Conservation (phyloP, 805 yeast genomes). For the Naumovozyma castellii region DNA sequence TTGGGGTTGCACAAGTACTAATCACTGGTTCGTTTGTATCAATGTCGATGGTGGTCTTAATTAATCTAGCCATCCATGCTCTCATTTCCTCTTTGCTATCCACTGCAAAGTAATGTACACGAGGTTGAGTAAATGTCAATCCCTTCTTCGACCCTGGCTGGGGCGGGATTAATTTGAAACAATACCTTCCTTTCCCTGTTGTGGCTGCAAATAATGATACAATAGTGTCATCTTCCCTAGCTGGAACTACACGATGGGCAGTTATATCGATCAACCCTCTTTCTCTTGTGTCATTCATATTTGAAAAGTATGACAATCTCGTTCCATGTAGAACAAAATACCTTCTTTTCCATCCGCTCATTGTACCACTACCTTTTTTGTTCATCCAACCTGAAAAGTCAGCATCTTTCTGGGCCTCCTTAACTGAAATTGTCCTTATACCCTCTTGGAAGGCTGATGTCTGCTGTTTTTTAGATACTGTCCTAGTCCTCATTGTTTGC, state of each 20-base stretch:
- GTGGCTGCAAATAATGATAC: conserved; percentile 85
- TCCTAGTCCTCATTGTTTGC: conserved; percentile 41
- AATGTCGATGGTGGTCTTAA: conserved; percentile 92
- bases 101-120: conserved; percentile 92
- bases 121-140: conserved; percentile 90
- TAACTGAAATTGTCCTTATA: conserved; percentile 63
- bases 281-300: conserved; percentile 70
- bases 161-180: conserved; percentile 91
- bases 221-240: conserved; percentile 72
- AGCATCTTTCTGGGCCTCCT: conserved; percentile 67
- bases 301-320: conserved; percentile 76
- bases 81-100: conserved; percentile 88
- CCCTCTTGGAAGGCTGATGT: conserved; percentile 87
- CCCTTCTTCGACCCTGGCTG: conserved; percentile 96
- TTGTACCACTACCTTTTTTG: conserved; percentile 74
- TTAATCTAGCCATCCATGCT: conserved; percentile 87
- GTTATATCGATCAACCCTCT: conserved; percentile 93
- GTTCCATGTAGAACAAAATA: conserved; percentile 85
- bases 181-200: conserved; percentile 86
- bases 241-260: conserved; percentile 83
- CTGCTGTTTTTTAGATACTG: conserved; percentile 41
- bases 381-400: conserved; percentile 92
- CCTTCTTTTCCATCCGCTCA: conserved; percentile 88
- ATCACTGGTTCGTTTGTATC: conserved; percentile 89
- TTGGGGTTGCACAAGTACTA: conserved; percentile 91